Base-by-base conservation (phyloP, 108 stramenopile genomes). In the Discostella pseudostelligera region DNA sequence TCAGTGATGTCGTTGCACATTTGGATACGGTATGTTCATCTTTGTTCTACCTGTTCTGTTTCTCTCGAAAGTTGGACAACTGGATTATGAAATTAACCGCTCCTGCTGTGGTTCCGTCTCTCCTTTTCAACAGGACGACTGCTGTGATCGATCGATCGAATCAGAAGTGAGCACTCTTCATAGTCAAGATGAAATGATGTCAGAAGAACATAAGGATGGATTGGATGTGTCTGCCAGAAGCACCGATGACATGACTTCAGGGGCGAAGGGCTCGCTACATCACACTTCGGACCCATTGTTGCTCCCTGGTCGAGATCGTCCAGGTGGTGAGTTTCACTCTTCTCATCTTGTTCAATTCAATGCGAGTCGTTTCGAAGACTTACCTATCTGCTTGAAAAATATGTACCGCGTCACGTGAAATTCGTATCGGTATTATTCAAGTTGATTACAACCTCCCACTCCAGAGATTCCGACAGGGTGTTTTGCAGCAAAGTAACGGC, bases 1-100 rank as follows among this genome's bases (percentile, higher is more conserved):
- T 32, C 32, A 62, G 62, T 62, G 62, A 62, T n/a, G 62, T 62
- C 7, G 47, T 62, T 62, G 62, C 62, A 0, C 47, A 62, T 39
- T 44, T 48, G 10, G 56, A 40, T 40, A 40, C 39, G 39, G 62
- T 51, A 26, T 24, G 50, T 26, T 24, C 1, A 9, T 51, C 22
- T 13, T 25, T 26, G 22, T 4, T 51, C 50, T 13, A 51, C 5
- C 7, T 26, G 17, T 1, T 1, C 26, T 6, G 25, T 14, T 51
- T 51, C 8, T 1, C 25, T 26, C 13, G 13, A 28, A 26, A 26
- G 50, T 10, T 32, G 32, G 5, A 32, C 32, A 32, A 4, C 32
- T 32, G 32, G 32, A 32, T 32, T 32, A 32, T 5, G n/a, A n/a
- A n/a, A n/a, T n/a, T n/a, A n/a, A n/a, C n/a, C n/a, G n/a, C n/a